These are phyloP conservation scores for Fraxinus sp. DNA, from an alignment of 305 asterid genomes.

Conservation along the genomic window DNA sequence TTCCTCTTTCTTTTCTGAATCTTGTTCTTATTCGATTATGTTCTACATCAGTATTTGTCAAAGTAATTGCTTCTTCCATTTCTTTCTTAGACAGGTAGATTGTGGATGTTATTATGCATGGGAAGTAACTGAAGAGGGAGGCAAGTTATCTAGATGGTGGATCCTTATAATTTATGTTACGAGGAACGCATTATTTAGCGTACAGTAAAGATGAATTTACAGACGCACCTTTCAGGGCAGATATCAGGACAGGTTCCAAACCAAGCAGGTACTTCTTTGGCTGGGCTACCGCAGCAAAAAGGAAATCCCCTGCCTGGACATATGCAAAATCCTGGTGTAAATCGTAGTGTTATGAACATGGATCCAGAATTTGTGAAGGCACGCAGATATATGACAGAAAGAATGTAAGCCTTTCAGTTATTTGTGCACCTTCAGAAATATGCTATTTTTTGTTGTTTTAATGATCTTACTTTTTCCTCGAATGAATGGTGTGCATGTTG, in stretches of 20 bases:
- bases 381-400: conserved; percentile 54
- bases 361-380: conserved; percentile 53
- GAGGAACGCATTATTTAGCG: conserved; percentile 27
- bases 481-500: neutral
- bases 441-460: neutral
- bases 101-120: conserved; percentile 16
- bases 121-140: conserved; percentile 16
- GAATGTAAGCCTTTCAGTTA: conserved; percentile 54
- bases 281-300: conserved; percentile 64
- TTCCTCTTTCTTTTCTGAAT: neutral
- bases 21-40: neutral
- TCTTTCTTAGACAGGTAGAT: conserved; percentile 32
- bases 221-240: conserved; percentile 74
- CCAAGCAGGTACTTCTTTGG: conserved; percentile 56
- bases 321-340: conserved; percentile 68
- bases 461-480: neutral
- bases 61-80: conserved; percentile 12
- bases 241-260: conserved; percentile 72
- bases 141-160: conserved; percentile 17
- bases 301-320: conserved; percentile 59
- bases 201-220: conserved; percentile 61
- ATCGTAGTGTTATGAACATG: conserved; percentile 44
- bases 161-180: conserved; percentile 24
- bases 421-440: neutral
- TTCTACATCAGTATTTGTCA: neutral